Conservation (phyloP, 345 rosid species). For the Melastoma malabathricum region DNA sequence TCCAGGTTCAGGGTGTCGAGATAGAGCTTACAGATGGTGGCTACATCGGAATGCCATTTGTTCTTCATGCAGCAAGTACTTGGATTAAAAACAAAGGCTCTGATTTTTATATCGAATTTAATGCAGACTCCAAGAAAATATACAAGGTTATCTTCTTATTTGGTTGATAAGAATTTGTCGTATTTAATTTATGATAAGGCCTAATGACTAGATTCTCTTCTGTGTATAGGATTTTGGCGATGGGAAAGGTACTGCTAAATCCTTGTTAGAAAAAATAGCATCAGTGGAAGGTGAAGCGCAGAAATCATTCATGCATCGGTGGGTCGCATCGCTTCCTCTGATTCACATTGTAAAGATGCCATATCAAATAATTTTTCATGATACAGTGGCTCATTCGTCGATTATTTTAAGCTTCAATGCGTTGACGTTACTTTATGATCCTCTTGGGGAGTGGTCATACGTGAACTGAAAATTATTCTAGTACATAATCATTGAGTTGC, state of each 20-base stretch:
- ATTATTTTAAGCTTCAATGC: background rate
- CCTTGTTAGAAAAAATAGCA: constrained; percentile 62
- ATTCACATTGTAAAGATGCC: constrained; percentile 2
- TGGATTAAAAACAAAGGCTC: constrained; percentile 74
- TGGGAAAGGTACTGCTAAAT: constrained; percentile 74
- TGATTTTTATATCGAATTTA: constrained; percentile 71
- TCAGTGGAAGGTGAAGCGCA: constrained; percentile 85
- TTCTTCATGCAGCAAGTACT: constrained; percentile 48
- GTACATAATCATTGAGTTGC: background rate
- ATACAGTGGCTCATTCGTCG: too few relatives aligned
- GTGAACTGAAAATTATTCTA: background rate
- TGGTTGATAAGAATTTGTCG: background rate
- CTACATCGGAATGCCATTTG: constrained; percentile 89
- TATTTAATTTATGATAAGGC: background rate
- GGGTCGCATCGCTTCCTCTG: constrained; percentile 18
- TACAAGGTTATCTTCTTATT: constrained; percentile 43
- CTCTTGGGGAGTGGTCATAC: background rate
- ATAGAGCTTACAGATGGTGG: constrained; percentile 61
- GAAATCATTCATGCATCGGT: constrained; percentile 99
- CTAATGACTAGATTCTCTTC: constrained; percentile 10
- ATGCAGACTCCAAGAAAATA: constrained; percentile 30
- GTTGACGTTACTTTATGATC: background rate
- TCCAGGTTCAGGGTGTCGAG: constrained; percentile 66
- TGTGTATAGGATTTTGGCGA: constrained; percentile 51
- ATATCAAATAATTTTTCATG: background rate